Conservation (phyloP, 1,284 basidiomycete species). For the Pyrrhoderma lamaoense region DNA sequence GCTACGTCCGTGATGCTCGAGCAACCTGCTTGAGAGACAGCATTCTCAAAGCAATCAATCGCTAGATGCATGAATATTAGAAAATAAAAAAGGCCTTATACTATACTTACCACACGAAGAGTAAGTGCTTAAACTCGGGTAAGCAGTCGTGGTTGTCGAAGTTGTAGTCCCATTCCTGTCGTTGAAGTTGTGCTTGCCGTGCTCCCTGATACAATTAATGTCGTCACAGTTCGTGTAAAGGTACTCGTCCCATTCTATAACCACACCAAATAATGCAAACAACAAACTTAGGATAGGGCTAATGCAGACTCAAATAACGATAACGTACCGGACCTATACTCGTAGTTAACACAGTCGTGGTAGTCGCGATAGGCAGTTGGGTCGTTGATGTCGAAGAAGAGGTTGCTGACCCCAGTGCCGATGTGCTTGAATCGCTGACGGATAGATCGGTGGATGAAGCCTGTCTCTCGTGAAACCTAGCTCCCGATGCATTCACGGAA, state of each 20-base stretch:
- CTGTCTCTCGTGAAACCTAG: background rate
- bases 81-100: background rate
- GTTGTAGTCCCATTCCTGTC: slow-evolving; percentile 5
- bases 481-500: background rate
- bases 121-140: slow-evolving; percentile 26
- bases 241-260: slow-evolving; percentile 11
- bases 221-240: slow-evolving; percentile 14
- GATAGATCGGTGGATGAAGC: slow-evolving; percentile 13
- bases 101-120: slow-evolving; percentile 26
- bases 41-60: slow-evolving; percentile 23
- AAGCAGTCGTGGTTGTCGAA: slow-evolving; percentile 24
- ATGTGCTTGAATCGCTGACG: background rate
- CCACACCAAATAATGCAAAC: too few relatives aligned
- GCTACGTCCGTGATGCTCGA: slow-evolving; percentile 25
- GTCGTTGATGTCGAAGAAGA: slow-evolving; percentile 3
- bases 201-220: slow-evolving; percentile 7
- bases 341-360: slow-evolving; percentile 16
- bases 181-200: background rate
- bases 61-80: slow-evolving; percentile 19
- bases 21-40: slow-evolving; percentile 24
- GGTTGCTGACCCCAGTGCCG: background rate
- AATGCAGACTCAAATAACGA: background rate
- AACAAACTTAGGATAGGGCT: background rate
- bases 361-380: background rate
- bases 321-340: slow-evolving; percentile 11